Evolutionary conservation across 2,329 filamentous ascomycete genomes (phyloP).

Genomic region (Cladobotryum mycophilum): DNA sequence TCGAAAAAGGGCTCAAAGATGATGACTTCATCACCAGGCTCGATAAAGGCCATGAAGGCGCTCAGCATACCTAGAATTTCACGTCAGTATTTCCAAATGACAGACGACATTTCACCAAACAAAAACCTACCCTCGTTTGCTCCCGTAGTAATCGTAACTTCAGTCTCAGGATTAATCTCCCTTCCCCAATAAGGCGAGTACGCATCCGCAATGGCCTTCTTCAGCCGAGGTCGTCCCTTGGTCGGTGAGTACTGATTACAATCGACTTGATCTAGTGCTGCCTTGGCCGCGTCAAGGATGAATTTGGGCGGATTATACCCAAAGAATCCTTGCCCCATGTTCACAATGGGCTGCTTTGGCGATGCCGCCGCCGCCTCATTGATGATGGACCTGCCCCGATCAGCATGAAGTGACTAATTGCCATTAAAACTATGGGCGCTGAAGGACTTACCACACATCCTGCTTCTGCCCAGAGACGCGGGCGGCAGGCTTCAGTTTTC

Average conservation of each 20-base stretch:
- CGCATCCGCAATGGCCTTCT: conserved; percentile 86
- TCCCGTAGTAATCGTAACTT: conserved; percentile 90
- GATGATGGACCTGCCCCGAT: conserved; percentile 50
- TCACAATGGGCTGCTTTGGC: conserved; percentile 57
- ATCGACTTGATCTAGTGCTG: conserved; percentile 81
- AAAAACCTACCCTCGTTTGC: conserved; percentile 60
- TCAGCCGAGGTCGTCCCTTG: conserved; percentile 83
- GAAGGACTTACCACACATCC: conserved; percentile 43
- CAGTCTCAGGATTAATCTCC: conserved; percentile 76
- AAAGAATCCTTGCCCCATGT: conserved; percentile 65
- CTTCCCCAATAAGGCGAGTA: conserved; percentile 88
- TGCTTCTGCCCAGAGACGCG: conserved; percentile 44
- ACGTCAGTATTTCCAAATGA: not conserved
- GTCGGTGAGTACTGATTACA: conserved; percentile 99
- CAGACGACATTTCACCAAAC: not conserved
- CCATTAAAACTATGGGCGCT: not conserved
- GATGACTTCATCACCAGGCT: conserved; percentile 92
- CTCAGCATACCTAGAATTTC: conserved; percentile 64
- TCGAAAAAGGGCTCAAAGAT: conserved; percentile 99
- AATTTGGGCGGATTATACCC: conserved; percentile 93
- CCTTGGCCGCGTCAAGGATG: conserved; percentile 85
- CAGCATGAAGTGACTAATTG: not conserved
- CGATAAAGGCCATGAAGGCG: conserved; percentile 96
- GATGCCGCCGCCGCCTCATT: conserved; percentile 60
- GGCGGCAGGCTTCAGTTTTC: conserved; percentile 45